Percentiles rank a stretch among this genome's conserved stretches.
Evolutionary conservation across 2,329 filamentous ascomycete species (phyloP).

Genomic region (Cercospora sesami): DNA sequence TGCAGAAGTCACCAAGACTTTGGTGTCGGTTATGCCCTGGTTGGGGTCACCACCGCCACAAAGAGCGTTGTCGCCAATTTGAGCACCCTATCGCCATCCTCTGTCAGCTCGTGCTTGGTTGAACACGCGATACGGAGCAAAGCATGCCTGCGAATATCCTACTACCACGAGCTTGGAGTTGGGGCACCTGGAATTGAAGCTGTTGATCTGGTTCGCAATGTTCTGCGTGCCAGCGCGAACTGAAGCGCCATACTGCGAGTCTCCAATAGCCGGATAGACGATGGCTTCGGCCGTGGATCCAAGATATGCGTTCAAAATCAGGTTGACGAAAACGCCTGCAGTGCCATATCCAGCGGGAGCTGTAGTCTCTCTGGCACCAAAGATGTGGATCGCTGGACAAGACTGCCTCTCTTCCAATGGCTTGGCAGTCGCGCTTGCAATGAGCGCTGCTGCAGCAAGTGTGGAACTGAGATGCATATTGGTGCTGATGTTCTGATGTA

Average conservation of each 20-base stretch:
- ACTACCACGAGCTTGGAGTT: conserved; percentile 32
- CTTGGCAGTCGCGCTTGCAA: neutral
- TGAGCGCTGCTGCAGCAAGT: neutral
- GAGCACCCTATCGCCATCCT: conserved; percentile 52
- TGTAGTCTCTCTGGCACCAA: conserved; percentile 49
- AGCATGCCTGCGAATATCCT: conserved; percentile 39
- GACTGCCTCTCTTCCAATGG: conserved; percentile 11
- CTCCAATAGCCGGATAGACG: conserved; percentile 56
- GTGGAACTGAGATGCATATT: conserved; percentile 8
- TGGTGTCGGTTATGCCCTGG: conserved; percentile 50
- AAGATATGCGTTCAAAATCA: conserved; percentile 43
- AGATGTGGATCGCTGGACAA: conserved; percentile 48
- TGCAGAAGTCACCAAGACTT: conserved; percentile 29
- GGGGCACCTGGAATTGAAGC: conserved; percentile 30
- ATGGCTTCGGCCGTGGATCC: conserved; percentile 47
- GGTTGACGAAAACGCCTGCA: conserved; percentile 44
- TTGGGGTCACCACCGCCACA: conserved; percentile 58
- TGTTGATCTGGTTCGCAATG: conserved; percentile 41
- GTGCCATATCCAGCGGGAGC: conserved; percentile 45
- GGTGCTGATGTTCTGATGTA: neutral
- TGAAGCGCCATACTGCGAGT: conserved; percentile 59
- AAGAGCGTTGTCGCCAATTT: conserved; percentile 64
- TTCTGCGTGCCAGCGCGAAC: conserved; percentile 52
- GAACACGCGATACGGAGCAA: conserved; percentile 35
- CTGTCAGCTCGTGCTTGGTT: conserved; percentile 28